Evolutionary conservation across 208 protist species (phyloP).

Genomic region (Crithidia fasciculata): DNA sequence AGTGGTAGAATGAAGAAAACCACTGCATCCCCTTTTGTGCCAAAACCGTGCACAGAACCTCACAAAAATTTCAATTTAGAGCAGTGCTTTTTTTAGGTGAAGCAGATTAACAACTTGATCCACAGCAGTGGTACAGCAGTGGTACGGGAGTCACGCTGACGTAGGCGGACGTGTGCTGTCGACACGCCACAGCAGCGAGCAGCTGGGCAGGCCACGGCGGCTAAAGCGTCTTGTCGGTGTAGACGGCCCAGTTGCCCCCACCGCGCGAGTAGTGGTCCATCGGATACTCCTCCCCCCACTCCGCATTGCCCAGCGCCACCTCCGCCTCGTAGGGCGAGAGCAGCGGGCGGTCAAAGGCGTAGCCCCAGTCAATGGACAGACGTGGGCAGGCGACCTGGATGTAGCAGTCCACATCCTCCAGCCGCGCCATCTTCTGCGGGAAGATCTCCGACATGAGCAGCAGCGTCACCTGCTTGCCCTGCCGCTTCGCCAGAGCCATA

Average conservation of each 20-base stretch:
- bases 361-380: constrained; percentile 99
- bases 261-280: constrained; percentile 98
- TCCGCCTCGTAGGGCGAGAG: constrained; percentile 97
- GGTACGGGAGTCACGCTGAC: too few species aligned
- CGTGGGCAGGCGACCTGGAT: constrained; percentile 98
- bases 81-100: too few species aligned
- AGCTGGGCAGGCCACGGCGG: too few species aligned
- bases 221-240: constrained; percentile 83
- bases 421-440: constrained; percentile 92
- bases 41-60: too few species aligned
- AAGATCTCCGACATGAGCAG: constrained; percentile 98
- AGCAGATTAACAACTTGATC: too few species aligned
- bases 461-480: constrained; percentile 78
- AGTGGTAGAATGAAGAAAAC: too few species aligned
- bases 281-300: constrained; percentile 93
- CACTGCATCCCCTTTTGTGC: too few species aligned
- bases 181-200: too few species aligned
- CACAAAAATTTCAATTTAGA: too few species aligned
- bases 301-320: constrained; percentile 88
- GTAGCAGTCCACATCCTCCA: constrained; percentile 94
- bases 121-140: too few species aligned
- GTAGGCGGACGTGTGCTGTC: too few species aligned
- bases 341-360: constrained; percentile 96
- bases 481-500: constrained; percentile 71
- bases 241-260: constrained; percentile 95